Evolutionary conservation across 108 stramenopile genomes (phyloP), one percentile per base, ranked within the genome.

Genomic region (Nitzschia palea): DNA sequence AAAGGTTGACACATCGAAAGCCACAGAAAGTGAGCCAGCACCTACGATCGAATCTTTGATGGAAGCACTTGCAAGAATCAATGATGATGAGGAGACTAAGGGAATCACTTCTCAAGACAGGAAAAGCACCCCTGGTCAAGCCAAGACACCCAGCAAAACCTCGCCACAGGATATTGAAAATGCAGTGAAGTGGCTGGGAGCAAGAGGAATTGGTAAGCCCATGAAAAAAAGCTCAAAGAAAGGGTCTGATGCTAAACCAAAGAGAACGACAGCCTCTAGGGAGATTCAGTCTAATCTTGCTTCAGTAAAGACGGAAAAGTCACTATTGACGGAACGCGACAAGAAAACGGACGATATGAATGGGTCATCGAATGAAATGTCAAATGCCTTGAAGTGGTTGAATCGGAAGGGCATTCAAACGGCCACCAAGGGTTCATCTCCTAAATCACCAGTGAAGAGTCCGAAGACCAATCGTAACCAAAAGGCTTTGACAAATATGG

Each of bases 41-140:
- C 62, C 62, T 22, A 48, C 62, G 4, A 33, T 50, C n/a, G 45
- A 63, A 15, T 25, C 62, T n/a, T 48, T 63, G 62, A 63, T 63
- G 10, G 47, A 50, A 4, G 62, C 47, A 4, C 32, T 63, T 32
- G 47, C 17, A 26, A 52, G 25, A 22, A 22, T 52, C 14, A 26
- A 52, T 22, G 51, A 12, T 22, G 40, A 14, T 42, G 40, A 9
- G 14, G 40, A 42, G 9, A 42, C 14, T 42, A 12, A 9, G 40
- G 12, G 12, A 42, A 42, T 14, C 40, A 42, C 9, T 14, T 42
- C 40, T 9, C 40, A 9, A 14, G 14, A 12, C 14, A 26, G 0
- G 3, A 22, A 22, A 2, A 14, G 25, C 1, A 52, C 2, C 6
- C 8, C 44, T 2, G 8, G 6, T 1, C 47, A 50, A 23, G 32